A percentile compares a stretch with the other conserved stretches of the same genome.
Evolutionary conservation across 108 stramenopile genomes (phyloP).

Genomic region (Licmophora abbreviata): DNA sequence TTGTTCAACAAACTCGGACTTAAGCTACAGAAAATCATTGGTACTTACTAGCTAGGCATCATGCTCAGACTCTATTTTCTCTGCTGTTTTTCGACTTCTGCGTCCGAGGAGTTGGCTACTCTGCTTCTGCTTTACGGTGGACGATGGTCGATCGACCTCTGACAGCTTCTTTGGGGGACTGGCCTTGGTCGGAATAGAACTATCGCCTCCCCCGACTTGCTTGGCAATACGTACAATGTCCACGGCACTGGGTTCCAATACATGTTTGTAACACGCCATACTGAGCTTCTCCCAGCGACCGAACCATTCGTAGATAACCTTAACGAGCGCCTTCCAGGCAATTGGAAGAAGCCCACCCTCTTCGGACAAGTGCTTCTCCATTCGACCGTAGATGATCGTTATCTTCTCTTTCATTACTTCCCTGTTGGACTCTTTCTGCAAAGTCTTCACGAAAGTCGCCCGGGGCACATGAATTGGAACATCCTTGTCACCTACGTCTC

Average conservation of each 20-base stretch:
- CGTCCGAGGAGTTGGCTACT: too few relatives aligned
- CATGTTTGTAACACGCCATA: constrained; percentile 72
- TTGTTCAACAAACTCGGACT: too few relatives aligned
- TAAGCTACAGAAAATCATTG: too few relatives aligned
- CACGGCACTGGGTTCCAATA: constrained; percentile 74
- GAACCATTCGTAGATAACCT: constrained; percentile 88
- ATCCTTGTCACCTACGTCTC: constrained; percentile 78
- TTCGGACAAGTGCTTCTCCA: constrained; percentile 87
- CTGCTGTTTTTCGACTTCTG: too few relatives aligned
- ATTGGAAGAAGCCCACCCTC: constrained; percentile 77
- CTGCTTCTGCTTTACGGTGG: too few relatives aligned
- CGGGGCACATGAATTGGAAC: constrained; percentile 78
- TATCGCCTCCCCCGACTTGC: constrained; percentile 46
- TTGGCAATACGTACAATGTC: constrained; percentile 86
- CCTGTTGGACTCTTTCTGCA: constrained; percentile 77
- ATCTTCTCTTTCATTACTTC: constrained; percentile 85
- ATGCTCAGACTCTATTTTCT: too few relatives aligned
- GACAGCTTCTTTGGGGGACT: too few relatives aligned
- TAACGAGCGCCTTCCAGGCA: constrained; percentile 86
- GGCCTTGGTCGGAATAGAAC: too few relatives aligned
- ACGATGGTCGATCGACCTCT: too few relatives aligned
- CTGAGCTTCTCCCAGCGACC: constrained; percentile 86
- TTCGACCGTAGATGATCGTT: constrained; percentile 67
- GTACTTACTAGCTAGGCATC: too few relatives aligned
- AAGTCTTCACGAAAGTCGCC: constrained; percentile 65